Base-by-base conservation (phyloP, 208 protist species). In the Crithidia sp. region DNA sequence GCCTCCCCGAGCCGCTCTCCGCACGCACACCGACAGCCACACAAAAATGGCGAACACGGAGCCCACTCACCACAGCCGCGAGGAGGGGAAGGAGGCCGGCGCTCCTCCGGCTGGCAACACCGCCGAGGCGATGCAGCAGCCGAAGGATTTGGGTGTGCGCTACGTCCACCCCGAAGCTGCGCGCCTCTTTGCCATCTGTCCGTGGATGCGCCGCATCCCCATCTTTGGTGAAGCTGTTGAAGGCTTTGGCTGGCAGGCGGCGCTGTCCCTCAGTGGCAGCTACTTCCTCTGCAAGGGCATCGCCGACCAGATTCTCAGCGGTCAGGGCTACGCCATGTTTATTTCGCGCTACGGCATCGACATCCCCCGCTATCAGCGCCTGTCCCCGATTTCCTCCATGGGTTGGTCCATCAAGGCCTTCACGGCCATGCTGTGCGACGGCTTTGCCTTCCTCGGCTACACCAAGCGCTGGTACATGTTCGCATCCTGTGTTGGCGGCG, bases 381-480 rank as follows among this genome's bases (percentile, higher is more conserved):
- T 92, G n/a, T 50, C 53, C 7, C 43, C 60, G 41, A 70, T 92
- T 44, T 53, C 71, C 3, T 58, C 61, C 3, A 80, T 91, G 76
- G 87, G 84, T 36, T 90, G 82, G 80, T 86, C 90, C 14, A 78
- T 92, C 60, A 95, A 92, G 66, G 76, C 87, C 56, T 72, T 91
- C 65, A 82, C 66, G 16, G 90, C 83, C 37, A 77, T 88, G 64
- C 44, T 95, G 36, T 86, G 79, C 68, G 90, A 92, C 64, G 69
- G 76, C 64, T 87, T 92, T 59, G 73, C 83, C 39, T 79, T 92
- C 63, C 75, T 87, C 58, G 83, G 85, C 50, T 95, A 92, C 82
- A 85, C 82, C 36, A 95, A 90, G 85, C 83, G 87, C 52, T 95
- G 85, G 85, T 89, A 88, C 81, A 73, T 85, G 60, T 74, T 81